These are phyloP conservation scores for Jackrogersella minutella DNA, from an alignment of 495 filamentous ascomycete genomes.

Conservation along the genomic window DNA sequence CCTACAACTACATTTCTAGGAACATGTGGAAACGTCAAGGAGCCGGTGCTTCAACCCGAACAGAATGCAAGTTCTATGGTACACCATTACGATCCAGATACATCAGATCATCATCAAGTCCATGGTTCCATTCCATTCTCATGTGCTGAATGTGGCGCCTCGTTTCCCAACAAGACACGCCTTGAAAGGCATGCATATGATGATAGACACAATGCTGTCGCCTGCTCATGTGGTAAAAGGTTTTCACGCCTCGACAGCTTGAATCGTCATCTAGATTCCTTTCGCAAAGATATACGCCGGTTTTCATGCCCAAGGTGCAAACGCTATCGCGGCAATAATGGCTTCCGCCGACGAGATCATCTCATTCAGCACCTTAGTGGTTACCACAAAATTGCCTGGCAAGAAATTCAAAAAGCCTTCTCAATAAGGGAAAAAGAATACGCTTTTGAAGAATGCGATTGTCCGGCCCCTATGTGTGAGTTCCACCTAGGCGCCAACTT, in stretches of 20 bases:
- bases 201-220: constrained; percentile 15
- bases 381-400: constrained; percentile 45
- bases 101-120: constrained; percentile 10
- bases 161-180: not conserved
- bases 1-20: not conserved
- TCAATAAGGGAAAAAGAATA: too few species aligned
- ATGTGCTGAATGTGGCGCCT: constrained; percentile 35
- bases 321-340: constrained; percentile 45
- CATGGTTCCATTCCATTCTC: not conserved
- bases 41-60: not conserved
- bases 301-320: constrained; percentile 47
- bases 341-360: constrained; percentile 50
- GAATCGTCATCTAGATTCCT: constrained; percentile 39
- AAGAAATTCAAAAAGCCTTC: not conserved
- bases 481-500: constrained; percentile 15
- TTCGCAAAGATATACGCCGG: constrained; percentile 8
- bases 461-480: constrained; percentile 20
- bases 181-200: constrained; percentile 16
- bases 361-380: constrained; percentile 47
- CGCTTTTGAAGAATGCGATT: not conserved
- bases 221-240: constrained; percentile 37
- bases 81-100: not conserved
- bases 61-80: not conserved
- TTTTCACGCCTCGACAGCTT: constrained; percentile 45
- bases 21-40: not conserved